These are phyloP conservation scores for Ophiostoma angusticollis DNA, from an alignment of 2,329 filamentous ascomycete genomes.

Conservation along the genomic window DNA sequence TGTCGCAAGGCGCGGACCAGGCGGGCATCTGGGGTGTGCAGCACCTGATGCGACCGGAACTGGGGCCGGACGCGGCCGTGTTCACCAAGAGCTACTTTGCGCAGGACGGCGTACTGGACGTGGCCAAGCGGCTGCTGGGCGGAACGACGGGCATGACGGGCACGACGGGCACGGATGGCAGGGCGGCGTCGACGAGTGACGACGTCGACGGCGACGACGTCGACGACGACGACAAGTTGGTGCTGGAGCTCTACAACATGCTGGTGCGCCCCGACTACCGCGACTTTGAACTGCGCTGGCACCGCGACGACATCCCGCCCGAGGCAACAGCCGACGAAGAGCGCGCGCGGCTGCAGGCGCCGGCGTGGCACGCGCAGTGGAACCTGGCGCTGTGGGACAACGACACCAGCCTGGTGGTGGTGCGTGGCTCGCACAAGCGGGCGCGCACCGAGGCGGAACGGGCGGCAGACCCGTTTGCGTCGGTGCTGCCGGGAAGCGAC, in stretches of 20 bases:
- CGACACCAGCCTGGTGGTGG: slow-evolving; percentile 61
- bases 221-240: slow-evolving; percentile 48
- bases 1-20: slow-evolving; percentile 21
- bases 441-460: slow-evolving; percentile 60
- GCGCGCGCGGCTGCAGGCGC: slow-evolving; percentile 38
- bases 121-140: too few species aligned
- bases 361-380: slow-evolving; percentile 70
- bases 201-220: too few species aligned
- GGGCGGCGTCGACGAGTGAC: too few species aligned
- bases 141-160: slow-evolving; percentile 16
- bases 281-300: slow-evolving; percentile 70
- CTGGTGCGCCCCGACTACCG: slow-evolving; percentile 54
- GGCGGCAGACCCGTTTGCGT: slow-evolving; percentile 50
- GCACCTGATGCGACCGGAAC: slow-evolving; percentile 63
- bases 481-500: slow-evolving; percentile 33
- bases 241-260: slow-evolving; percentile 83
- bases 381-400: slow-evolving; percentile 69
- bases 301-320: slow-evolving; percentile 70
- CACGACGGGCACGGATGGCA: too few species aligned
- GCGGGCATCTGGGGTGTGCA: slow-evolving; percentile 80
- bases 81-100: slow-evolving; percentile 66
- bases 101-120: slow-evolving; percentile 46
- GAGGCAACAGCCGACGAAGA: slow-evolving; percentile 56
- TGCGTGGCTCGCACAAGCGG: slow-evolving; percentile 63
- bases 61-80: slow-evolving; percentile 40